phyloP scores from a whole-genome alignment of 2,329 filamentous ascomycete genomes.

The Calonectria hawksworthii region DNA sequence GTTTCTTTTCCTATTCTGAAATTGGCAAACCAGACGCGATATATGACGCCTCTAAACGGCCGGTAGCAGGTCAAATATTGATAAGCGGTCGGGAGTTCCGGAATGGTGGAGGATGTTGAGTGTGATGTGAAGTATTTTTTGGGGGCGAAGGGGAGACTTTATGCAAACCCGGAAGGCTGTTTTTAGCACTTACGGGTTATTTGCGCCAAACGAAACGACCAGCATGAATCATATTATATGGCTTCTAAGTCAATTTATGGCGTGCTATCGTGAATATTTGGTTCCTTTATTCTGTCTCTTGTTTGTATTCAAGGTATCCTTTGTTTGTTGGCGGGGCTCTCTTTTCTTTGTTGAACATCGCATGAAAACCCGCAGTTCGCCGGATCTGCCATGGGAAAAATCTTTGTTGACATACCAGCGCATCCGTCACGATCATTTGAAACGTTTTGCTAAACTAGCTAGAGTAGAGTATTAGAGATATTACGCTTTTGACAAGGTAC shows the following conservation, averaged over 20 bases:
- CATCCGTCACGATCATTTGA: too few relatives aligned
- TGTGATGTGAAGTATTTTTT: neutral
- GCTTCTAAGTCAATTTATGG: too few relatives aligned
- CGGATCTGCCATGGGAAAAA: too few relatives aligned
- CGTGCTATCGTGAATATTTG: neutral
- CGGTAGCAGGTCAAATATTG: neutral
- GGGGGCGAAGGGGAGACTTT: neutral
- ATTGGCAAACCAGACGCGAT: neutral
- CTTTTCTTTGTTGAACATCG: neutral
- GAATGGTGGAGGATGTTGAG: neutral
- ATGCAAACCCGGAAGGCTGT: neutral
- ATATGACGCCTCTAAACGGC: neutral
- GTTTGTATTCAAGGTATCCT: neutral
- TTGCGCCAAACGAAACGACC: neutral
- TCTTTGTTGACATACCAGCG: too few relatives aligned
- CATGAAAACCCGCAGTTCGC: too few relatives aligned
- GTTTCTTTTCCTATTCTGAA: neutral
- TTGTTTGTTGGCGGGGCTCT: neutral
- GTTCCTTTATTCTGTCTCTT: neutral
- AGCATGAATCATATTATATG: neutral
- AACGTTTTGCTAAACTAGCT: too few relatives aligned
- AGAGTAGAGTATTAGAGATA: too few relatives aligned
- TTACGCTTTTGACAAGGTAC: too few relatives aligned
- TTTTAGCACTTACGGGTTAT: neutral
- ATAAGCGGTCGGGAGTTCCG: neutral